A percentile compares a stretch with the other conserved stretches of the same genome.
These are phyloP conservation scores for Galeopsis tetrahit DNA, from an alignment of 257 asterid species.

Conservation along the genomic window DNA sequence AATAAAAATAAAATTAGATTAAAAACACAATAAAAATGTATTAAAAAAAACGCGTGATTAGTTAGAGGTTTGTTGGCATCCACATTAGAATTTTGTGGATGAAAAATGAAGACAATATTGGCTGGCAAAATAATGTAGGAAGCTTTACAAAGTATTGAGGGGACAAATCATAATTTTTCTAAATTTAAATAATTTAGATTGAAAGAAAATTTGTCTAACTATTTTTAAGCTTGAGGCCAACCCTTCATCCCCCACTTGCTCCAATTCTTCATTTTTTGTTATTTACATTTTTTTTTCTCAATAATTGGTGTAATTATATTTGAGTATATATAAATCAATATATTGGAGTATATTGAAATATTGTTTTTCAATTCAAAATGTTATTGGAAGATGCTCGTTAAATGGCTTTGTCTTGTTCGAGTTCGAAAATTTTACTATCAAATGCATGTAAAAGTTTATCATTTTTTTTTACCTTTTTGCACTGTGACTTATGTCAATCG, in stretches of 20 bases:
- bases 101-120: slow-evolving; percentile 27
- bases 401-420: too few species aligned
- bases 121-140: slow-evolving; percentile 32
- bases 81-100: slow-evolving; percentile 27
- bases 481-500: too few species aligned
- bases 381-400: too few species aligned
- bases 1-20: background rate
- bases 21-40: background rate
- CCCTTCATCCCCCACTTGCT: slow-evolving; percentile 12
- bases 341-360: background rate
- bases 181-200: background rate
- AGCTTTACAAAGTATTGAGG: slow-evolving; percentile 15
- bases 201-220: slow-evolving; percentile 29
- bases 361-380: background rate
- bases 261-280: slow-evolving; percentile 3
- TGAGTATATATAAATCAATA: background rate
- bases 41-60: background rate
- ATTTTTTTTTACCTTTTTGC: too few species aligned
- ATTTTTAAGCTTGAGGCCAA: slow-evolving; percentile 26
- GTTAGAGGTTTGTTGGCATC: background rate
- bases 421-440: too few species aligned
- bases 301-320: background rate
- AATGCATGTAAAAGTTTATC: too few species aligned
- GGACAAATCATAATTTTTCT: slow-evolving; percentile 33
- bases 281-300: background rate